Conservation (phyloP, 768 basidiomycete genomes). For the Podaxis pistillaris region DNA sequence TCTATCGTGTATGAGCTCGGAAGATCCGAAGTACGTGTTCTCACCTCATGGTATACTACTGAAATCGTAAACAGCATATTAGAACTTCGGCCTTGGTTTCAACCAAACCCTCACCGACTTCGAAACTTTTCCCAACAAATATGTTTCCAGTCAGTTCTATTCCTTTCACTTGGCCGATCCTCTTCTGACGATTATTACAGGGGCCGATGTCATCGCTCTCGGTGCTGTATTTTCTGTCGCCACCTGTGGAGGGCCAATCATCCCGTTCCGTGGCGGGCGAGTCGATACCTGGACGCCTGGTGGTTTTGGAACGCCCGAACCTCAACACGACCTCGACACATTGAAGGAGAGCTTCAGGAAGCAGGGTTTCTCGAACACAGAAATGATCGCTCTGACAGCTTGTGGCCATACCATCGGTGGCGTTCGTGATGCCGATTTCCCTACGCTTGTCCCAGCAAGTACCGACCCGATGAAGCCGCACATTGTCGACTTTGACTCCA, state of each 20-base stretch:
- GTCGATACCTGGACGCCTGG: constrained; percentile 38
- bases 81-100: constrained; percentile 51
- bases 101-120: constrained; percentile 42
- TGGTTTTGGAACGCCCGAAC: constrained; percentile 39
- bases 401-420: constrained; percentile 54
- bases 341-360: constrained; percentile 39
- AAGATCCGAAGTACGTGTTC: constrained; percentile 34
- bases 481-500: constrained; percentile 39
- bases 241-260: constrained; percentile 45
- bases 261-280: constrained; percentile 42
- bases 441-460: constrained; percentile 37
- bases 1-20: constrained; percentile 47
- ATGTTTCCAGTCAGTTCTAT: constrained; percentile 38
- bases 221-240: constrained; percentile 35
- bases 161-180: neutral
- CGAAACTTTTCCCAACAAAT: constrained; percentile 39
- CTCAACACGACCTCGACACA: constrained; percentile 37
- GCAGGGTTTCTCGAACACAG: constrained; percentile 40
- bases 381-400: constrained; percentile 50
- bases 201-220: constrained; percentile 43
- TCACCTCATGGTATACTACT: neutral
- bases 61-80: neutral
- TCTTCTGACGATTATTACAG: constrained; percentile 23
- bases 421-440: constrained; percentile 45
- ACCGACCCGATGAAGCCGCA: constrained; percentile 22